phyloP scores from a whole-genome alignment of 176 grass and related monocot genomes.

The Oryza meridionalis region DNA sequence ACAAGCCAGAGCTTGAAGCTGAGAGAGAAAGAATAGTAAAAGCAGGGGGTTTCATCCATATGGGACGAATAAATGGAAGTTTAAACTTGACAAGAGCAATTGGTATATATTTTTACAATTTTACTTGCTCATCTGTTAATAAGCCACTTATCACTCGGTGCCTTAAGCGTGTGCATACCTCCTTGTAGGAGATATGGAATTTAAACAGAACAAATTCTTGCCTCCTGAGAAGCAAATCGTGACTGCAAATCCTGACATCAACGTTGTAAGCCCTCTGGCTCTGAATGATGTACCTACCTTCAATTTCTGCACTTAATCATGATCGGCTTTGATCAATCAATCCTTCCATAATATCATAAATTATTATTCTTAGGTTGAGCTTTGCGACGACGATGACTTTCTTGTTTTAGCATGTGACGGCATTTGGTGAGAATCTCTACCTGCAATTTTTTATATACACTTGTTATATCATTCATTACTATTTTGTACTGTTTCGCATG shows the following conservation, averaged over 20 bases:
- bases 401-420: slow-evolving; percentile 89
- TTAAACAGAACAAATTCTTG: slow-evolving; percentile 93
- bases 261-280: slow-evolving; percentile 62
- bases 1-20: slow-evolving; percentile 83
- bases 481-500: background rate
- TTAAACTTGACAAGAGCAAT: slow-evolving; percentile 96
- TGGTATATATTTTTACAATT: slow-evolving; percentile 51
- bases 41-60: slow-evolving; percentile 89
- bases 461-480: background rate
- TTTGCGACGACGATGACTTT: slow-evolving; percentile 84
- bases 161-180: slow-evolving; percentile 33
- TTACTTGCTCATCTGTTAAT: slow-evolving; percentile 9
- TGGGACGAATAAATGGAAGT: slow-evolving; percentile 95
- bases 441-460: slow-evolving; percentile 1
- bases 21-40: slow-evolving; percentile 97
- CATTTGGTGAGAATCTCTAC: slow-evolving; percentile 70
- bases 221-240: slow-evolving; percentile 91
- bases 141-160: background rate
- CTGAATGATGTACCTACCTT: slow-evolving; percentile 21
- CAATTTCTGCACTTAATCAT: slow-evolving; percentile 19
- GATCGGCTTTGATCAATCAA: slow-evolving; percentile 6
- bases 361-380: slow-evolving; percentile 61
- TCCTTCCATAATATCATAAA: slow-evolving; percentile 28
- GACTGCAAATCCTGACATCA: slow-evolving; percentile 89
- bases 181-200: slow-evolving; percentile 88